Percentiles rank a stretch among this genome's conserved stretches.
Conservation (phyloP, 2,329 filamentous ascomycete genomes). For the Arachnomyces sp. region DNA sequence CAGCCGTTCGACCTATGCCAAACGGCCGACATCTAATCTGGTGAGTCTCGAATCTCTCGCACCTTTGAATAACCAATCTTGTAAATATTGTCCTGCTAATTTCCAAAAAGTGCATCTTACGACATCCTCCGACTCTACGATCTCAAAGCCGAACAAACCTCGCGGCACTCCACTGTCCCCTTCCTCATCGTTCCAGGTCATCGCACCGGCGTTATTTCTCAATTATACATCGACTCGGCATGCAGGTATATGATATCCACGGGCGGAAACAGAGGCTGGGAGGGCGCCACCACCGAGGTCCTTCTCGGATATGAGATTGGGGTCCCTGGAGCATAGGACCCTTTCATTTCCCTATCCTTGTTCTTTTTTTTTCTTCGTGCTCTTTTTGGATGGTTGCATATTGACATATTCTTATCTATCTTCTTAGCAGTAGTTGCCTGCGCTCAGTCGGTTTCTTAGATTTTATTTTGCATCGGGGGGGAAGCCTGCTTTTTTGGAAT, state of each 20-base stretch:
- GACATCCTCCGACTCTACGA: slow-evolving; percentile 94
- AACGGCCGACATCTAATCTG: slow-evolving; percentile 90
- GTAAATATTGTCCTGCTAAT: too few relatives aligned
- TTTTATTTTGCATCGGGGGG: too few relatives aligned
- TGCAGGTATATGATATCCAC: slow-evolving; percentile 87
- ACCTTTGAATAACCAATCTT: too few relatives aligned
- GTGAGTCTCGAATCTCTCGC: slow-evolving; percentile 39
- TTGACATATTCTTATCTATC: too few relatives aligned
- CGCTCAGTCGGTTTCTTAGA: too few relatives aligned
- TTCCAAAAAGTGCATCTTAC: slow-evolving; percentile 62
- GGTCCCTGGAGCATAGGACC: slow-evolving; percentile 22
- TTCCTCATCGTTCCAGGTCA: slow-evolving; percentile 95
- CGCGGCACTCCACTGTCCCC: slow-evolving; percentile 71
- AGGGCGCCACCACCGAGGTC: slow-evolving; percentile 81
- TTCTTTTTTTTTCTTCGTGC: slow-evolving; percentile 20
- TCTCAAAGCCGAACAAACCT: slow-evolving; percentile 55
- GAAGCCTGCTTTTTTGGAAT: too few relatives aligned
- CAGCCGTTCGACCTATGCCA: slow-evolving; percentile 78
- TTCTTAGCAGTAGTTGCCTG: too few relatives aligned
- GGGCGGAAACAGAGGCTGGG: slow-evolving; percentile 90
- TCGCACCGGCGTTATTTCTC: slow-evolving; percentile 77
- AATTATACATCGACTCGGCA: slow-evolving; percentile 77
- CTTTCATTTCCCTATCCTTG: background rate
- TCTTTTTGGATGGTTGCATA: too few relatives aligned
- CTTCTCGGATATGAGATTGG: slow-evolving; percentile 89